Conservation (phyloP, 805 yeast genomes). For the Wickerhamiella parazyma region DNA sequence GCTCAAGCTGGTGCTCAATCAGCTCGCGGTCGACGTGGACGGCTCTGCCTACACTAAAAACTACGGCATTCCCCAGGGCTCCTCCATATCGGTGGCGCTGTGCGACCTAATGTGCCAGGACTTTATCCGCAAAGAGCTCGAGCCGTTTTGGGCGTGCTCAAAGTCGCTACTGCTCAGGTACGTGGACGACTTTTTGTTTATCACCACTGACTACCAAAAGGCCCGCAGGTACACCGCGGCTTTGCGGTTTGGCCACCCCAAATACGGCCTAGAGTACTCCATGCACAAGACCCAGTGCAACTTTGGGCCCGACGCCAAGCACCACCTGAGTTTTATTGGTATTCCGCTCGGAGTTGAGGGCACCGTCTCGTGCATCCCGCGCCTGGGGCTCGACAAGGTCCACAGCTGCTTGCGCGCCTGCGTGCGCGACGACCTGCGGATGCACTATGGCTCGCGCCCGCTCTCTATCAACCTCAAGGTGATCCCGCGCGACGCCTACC, state of each 20-base stretch:
- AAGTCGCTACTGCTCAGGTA: conserved; percentile 39
- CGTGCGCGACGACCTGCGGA: background rate
- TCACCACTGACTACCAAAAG: conserved; percentile 33
- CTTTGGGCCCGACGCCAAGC: conserved; percentile 15
- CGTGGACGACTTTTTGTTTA: conserved; percentile 76
- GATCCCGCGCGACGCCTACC: background rate
- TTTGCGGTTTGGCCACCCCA: conserved; percentile 29
- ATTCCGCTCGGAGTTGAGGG: background rate
- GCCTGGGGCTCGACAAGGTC: background rate
- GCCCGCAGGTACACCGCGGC: conserved; percentile 24
- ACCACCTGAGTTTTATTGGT: conserved; percentile 13
- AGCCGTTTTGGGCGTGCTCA: conserved; percentile 18
- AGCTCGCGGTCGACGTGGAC: conserved; percentile 31
- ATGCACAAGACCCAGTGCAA: conserved; percentile 28
- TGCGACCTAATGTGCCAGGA: conserved; percentile 63
- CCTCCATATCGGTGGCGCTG: conserved; percentile 56
- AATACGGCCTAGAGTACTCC: conserved; percentile 32
- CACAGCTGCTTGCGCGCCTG: background rate
- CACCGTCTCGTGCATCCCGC: background rate
- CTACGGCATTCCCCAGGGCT: conserved; percentile 75
- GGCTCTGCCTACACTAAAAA: conserved; percentile 34
- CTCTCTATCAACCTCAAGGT: background rate
- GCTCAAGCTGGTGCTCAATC: conserved; percentile 28
- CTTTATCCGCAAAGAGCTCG: conserved; percentile 30
- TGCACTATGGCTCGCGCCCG: background rate